Evolutionary conservation across 495 filamentous ascomycete species (phyloP).

Genomic region (Thermothielavioides terrestris): DNA sequence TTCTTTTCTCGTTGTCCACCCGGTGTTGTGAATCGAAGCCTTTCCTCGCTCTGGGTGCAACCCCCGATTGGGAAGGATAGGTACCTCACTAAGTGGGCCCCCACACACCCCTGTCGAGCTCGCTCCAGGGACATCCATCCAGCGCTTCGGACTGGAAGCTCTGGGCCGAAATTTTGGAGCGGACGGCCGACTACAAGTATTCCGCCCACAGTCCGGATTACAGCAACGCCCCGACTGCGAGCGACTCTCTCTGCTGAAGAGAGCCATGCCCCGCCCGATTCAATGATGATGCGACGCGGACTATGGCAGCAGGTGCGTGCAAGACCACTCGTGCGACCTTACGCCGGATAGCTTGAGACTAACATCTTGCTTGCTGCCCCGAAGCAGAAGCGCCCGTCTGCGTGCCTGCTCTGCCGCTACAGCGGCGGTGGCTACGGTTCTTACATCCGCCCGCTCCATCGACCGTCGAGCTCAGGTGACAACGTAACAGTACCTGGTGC

Average conservation of each 20-base stretch:
- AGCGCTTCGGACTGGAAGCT: no score
- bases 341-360: no score
- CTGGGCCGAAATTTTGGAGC: slow-evolving; percentile 21
- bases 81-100: no score
- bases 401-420: slow-evolving; percentile 22
- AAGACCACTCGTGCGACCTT: not conserved
- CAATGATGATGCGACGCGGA: slow-evolving; percentile 27
- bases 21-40: no score
- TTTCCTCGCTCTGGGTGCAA: no score
- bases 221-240: no score
- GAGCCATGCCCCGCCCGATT: slow-evolving; percentile 19
- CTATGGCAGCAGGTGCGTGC: slow-evolving; percentile 29
- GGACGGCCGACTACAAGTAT: not conserved
- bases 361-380: not conserved
- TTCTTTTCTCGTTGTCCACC: no score
- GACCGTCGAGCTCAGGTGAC: not conserved
- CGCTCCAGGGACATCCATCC: no score
- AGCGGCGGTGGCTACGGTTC: slow-evolving; percentile 10
- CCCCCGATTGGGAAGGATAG: no score
- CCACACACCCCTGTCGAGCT: not conserved
- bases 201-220: no score
- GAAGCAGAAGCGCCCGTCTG: slow-evolving; percentile 20
- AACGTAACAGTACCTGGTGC: not conserved
- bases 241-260: not conserved
- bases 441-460: not conserved